Base-by-base conservation (phyloP, 306 rosid species). In the Mimosa pudica region DNA sequence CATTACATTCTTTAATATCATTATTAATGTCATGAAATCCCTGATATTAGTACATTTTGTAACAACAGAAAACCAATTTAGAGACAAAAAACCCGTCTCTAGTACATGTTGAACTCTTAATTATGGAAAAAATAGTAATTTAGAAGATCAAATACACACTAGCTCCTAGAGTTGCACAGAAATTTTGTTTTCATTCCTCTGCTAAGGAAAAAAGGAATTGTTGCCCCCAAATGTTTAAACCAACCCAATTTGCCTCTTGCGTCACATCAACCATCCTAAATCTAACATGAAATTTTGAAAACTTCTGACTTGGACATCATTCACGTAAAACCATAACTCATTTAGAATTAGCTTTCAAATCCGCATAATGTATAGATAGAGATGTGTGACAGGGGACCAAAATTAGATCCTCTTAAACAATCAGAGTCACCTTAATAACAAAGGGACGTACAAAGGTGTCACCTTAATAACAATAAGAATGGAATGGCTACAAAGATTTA, bases 1-100 rank as follows among this genome's bases (percentile, higher is more conserved):
- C 14, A 41, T 65, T 64, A 14, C 58, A 77, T 45, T 36, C 5
- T 35, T 82, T 20, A 36, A 44, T 24, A 47, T 45, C 76, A 57
- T 55, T 64, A 44, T 69, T 68, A 69, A 74, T 55, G 71, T 55
- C 66, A 72, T 18, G 44, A n/a, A 45, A 71, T 35, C 70, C 16
- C 10, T 20, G 73, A 69, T 36, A 49, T 48, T 36, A 32, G 42
- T 52, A 63, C 77, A 38, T 74, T 49, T 24, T 41, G 44, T 58
- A 17, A 4, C 69, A 10, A 6, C 33, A 20, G 44, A 48, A 55
- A 74, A 58, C 60, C 42, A 74, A 33, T 44, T 47, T 45, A n/a
- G 38, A 64, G 66, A 5, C 38, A 6, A 67, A 68, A 48, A 60
- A 18, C 76, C 60, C 13, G 58, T 46, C 71, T 57, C 30, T 68